Evolutionary conservation across 129 eudicot genomes (phyloP).

Genomic region (Lonicera japonica): DNA sequence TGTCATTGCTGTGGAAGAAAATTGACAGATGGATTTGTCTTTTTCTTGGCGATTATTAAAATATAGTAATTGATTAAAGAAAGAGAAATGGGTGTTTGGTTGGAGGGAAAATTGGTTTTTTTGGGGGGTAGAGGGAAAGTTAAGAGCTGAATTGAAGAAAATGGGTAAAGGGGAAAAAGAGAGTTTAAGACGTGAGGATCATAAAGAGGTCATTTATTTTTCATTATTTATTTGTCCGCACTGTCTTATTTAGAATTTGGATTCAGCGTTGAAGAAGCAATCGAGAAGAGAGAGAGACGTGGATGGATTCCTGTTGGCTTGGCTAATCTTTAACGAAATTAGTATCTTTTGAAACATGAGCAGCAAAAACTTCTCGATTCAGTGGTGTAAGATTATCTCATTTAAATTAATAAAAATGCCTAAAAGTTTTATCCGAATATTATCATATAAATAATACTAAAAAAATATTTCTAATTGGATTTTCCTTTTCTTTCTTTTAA

Average conservation of each 20-base stretch:
- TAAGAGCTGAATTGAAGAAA: conserved; percentile 9
- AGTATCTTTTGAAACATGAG: too few relatives aligned
- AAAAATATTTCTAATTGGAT: too few relatives aligned
- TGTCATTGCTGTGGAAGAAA: conserved; percentile 18
- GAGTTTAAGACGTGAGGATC: conserved; percentile 7
- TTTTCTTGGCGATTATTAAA: too few relatives aligned
- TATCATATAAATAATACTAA: too few relatives aligned
- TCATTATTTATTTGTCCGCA: not conserved
- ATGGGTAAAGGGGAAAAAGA: not conserved
- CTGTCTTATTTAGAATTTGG: not conserved
- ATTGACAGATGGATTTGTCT: conserved; percentile 6
- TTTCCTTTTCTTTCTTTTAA: too few relatives aligned
- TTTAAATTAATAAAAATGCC: too few relatives aligned
- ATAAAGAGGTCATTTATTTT: not conserved
- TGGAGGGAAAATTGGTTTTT: not conserved
- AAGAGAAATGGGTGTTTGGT: not conserved
- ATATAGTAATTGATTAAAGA: too few relatives aligned
- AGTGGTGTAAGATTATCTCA: too few relatives aligned
- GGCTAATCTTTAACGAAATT: too few relatives aligned
- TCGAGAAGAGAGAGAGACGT: not conserved
- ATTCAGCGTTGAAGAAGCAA: not conserved
- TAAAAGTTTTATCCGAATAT: too few relatives aligned
- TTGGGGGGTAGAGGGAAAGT: not conserved
- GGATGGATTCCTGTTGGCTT: too few relatives aligned
- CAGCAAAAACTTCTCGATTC: too few relatives aligned